Evolutionary conservation across 306 rosid genomes (phyloP), one percentile per base, ranked within the genome.

Genomic region (Ammopiptanthus mongolicus): DNA sequence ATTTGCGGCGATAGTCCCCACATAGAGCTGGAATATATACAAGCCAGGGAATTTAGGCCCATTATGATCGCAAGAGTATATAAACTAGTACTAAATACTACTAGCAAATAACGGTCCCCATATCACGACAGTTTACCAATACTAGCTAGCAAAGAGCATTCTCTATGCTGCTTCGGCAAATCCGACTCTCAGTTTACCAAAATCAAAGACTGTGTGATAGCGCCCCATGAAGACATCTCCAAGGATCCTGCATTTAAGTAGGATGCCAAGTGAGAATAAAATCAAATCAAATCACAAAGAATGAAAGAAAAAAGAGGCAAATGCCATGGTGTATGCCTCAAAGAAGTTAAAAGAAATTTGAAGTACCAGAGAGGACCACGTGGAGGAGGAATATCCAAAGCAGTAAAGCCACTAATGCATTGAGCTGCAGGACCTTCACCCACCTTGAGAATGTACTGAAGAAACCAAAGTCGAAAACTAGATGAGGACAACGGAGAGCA

Each of bases 121-220:
- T n/a, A 42, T 21, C 14, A 61, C 14, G 57, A 65, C 57, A 29
- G 61, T 3, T n/a, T n/a, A n/a, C n/a, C n/a, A n/a, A n/a, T n/a
- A n/a, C n/a, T n/a, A n/a, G n/a, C n/a, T n/a, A n/a, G n/a, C n/a
- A n/a, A n/a, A 53, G 13, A 34, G 9, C 65, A 57, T 53, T 77
- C 53, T 73, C 86, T 80, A 94, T 8, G 91, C 97, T 52, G 98
- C 98, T 37, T 80, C 85, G 2, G 97, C 96, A 80, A 94, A 94
- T 78, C 98, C 98, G 8, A 94, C 91, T 84, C 93, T 87, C 53
- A 14, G 28, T 1, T 86, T 73, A 8, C 97, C 96, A 55, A 15
- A 88, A 81, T 94, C 98, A 65, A 94, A 94, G 76, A 91, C 89
- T 1, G 98, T 94, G 78, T 94, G 96, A 85, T 94, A 94, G n/a